Percentiles rank a stretch among this genome's conserved stretches.
phyloP scores from a whole-genome alignment of 108 stramenopile species.

The Poteriospumella lacustris region DNA sequence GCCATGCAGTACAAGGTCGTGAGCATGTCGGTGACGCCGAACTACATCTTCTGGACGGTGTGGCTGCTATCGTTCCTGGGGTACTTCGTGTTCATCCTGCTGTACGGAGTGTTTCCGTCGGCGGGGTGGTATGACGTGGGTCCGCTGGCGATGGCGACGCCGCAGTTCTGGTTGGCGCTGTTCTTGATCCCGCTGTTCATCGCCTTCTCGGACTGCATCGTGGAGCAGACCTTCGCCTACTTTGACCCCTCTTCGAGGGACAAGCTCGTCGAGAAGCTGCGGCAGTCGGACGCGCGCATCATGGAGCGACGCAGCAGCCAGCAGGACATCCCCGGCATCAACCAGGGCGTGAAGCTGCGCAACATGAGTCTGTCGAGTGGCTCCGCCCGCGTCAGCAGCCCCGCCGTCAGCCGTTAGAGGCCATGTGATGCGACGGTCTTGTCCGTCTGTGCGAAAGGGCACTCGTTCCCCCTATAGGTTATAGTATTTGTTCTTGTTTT shows the following conservation, averaged over 20 bases:
- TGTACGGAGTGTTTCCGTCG: background rate
- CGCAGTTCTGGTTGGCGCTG: conserved; percentile 12
- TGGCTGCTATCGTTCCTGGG: conserved; percentile 18
- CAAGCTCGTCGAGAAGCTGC: background rate
- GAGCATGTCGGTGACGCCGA: background rate
- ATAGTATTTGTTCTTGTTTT: too few relatives aligned
- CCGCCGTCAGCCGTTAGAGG: too few relatives aligned
- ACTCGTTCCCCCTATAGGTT: too few relatives aligned
- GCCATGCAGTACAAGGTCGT: conserved; percentile 29
- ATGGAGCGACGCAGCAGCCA: too few relatives aligned
- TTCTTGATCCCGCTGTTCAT: background rate
- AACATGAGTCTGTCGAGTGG: too few relatives aligned
- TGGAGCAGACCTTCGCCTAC: background rate
- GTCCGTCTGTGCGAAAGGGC: too few relatives aligned
- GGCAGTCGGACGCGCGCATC: too few relatives aligned
- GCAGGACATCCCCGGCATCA: too few relatives aligned
- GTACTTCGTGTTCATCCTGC: background rate
- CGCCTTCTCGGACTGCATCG: background rate
- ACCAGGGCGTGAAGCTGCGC: too few relatives aligned
- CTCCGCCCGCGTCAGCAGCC: too few relatives aligned
- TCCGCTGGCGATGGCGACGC: background rate
- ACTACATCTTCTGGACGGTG: background rate
- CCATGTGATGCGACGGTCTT: too few relatives aligned
- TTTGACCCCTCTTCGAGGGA: background rate
- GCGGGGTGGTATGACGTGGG: background rate